phyloP scores from a whole-genome alignment of 169 alveolate genomes.

The Plasmodium ovale region DNA sequence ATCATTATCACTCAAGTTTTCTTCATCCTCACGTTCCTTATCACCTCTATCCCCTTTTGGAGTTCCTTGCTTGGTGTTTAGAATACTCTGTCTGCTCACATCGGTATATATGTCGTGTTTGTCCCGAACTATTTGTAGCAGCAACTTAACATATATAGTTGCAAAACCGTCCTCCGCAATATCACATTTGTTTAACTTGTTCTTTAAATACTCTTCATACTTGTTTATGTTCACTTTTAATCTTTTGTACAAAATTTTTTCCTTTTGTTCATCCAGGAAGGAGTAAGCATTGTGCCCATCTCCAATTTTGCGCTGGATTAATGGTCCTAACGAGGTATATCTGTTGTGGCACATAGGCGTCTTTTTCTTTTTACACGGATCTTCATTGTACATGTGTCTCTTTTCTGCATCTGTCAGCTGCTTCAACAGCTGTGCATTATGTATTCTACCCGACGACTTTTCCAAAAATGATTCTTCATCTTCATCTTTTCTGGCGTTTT shows the following conservation, averaged over 20 bases:
- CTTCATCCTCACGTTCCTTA: conserved; percentile 3
- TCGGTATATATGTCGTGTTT: conserved; percentile 47
- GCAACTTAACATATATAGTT: conserved; percentile 28
- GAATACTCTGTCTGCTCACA: conserved; percentile 6
- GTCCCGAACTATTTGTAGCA: conserved; percentile 55
- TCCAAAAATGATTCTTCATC: conserved; percentile 44
- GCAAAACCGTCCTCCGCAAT: conserved; percentile 9
- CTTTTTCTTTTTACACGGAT: no score
- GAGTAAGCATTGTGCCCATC: background rate
- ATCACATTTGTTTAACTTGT: conserved; percentile 40
- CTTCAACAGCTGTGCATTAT: no score
- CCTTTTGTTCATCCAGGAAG: background rate
- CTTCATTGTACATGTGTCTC: no score
- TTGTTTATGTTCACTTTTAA: conserved; percentile 50
- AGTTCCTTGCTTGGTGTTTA: background rate
- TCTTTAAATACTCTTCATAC: conserved; percentile 53
- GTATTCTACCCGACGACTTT: no score
- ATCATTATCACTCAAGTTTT: background rate
- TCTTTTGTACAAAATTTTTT: conserved; percentile 30
- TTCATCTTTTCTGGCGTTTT: background rate
- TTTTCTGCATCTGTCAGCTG: no score
- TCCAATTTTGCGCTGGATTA: no score
- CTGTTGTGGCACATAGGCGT: no score
- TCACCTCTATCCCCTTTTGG: background rate
- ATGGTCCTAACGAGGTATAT: no score